phyloP scores from a whole-genome alignment of 352 stramenopile genomes.

The Proteromonas lacertae region DNA sequence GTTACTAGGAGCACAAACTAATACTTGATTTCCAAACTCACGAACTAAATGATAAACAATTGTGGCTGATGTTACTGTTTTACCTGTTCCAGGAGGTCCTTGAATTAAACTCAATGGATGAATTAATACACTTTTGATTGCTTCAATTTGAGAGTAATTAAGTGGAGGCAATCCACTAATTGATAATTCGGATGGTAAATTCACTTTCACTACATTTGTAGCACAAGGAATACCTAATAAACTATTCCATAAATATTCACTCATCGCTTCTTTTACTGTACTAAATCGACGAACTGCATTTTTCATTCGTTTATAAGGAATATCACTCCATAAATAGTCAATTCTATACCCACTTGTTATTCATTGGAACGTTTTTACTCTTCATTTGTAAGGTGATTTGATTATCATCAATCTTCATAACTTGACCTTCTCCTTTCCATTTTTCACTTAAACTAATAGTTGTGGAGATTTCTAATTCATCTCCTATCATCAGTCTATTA shows the following conservation, averaged over 20 bases:
- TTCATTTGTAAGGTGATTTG: conserved; percentile 18
- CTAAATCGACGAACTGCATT: conserved; percentile 89
- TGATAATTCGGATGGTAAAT: conserved; percentile 20
- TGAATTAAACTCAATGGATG: conserved; percentile 77
- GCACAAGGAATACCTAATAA: conserved; percentile 84
- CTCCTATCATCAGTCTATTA: conserved; percentile 62
- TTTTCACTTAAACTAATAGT: conserved; percentile 26
- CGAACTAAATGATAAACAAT: conserved; percentile 97
- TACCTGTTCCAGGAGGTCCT: background rate
- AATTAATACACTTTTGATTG: conserved; percentile 69
- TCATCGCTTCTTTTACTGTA: conserved; percentile 85
- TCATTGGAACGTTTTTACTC: conserved; percentile 22
- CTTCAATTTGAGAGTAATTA: conserved; percentile 81
- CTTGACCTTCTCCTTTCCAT: conserved; percentile 74
- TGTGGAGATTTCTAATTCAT: conserved; percentile 71
- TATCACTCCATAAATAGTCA: conserved; percentile 96
- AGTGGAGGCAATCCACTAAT: conserved; percentile 74
- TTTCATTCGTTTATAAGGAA: conserved; percentile 95
- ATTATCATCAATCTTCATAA: conserved; percentile 38
- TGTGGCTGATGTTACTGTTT: conserved; percentile 63
- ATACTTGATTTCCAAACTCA: conserved; percentile 5
- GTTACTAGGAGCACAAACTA: conserved; percentile 1
- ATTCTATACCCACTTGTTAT: conserved; percentile 65
- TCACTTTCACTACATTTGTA: conserved; percentile 45
- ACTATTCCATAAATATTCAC: conserved; percentile 94